Evolutionary conservation across 495 filamentous ascomycete species (phyloP), one percentile per base, ranked within the genome.

Genomic region (Aspergillus campestris): DNA sequence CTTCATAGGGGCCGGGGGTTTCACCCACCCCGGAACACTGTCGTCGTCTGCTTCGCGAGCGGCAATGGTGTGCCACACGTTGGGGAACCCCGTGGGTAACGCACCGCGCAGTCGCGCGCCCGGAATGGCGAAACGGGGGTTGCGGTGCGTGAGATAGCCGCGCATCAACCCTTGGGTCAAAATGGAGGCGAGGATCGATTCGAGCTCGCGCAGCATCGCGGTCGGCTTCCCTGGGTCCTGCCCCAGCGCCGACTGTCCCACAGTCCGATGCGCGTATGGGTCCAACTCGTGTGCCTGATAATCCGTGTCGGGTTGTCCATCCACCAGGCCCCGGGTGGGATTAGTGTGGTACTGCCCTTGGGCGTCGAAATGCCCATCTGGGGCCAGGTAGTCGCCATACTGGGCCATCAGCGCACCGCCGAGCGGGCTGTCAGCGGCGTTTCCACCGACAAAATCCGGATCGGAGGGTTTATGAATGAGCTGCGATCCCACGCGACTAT

Each of bases 161-260:
- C 82, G 81, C 40, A 96, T 73, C n/a, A 96, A 69, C 7, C 83
- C 84, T 60, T 94, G 87, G 27, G 83, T 80, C 11, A 94, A 74
- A 6, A 96, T 69, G 1, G 83, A 84, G 1, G 85, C 76, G 8
- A 94, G 70, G 3, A 88, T 80, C 3, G 74, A 78, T 63, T 95
- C 92, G n/a, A 95, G 71, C 51, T 83, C 83, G 1, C 75, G 64
- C 56, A 83, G 69, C 34, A 79, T 64, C 10, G 79, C 68, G 34
- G 68, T 60, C 35, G 72, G 53, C 54, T 79, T 47, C 67, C 66
- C 52, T 65, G 59, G 28, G 55, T 78, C 57, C 27, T 48, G 24
- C 15, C 48, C 32, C 10, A 29, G 32, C 11, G 40, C 38, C 24
- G 47, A 34, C n/a, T 55, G 18, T 24, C 18, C 18, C 18, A 24